Conservation (phyloP, 345 rosid genomes). For the Psidium guajava region DNA sequence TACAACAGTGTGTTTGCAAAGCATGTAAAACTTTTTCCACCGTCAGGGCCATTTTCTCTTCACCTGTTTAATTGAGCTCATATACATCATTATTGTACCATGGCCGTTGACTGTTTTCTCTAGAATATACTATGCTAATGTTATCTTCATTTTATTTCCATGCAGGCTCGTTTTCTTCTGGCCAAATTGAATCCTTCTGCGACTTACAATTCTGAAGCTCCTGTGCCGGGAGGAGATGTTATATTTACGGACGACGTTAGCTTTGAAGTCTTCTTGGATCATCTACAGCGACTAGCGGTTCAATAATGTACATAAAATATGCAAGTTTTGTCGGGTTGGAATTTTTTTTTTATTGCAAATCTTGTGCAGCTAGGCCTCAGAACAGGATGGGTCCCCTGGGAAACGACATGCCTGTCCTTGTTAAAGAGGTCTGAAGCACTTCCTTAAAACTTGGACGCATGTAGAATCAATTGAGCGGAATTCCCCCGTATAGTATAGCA, state of each 20-base stretch:
- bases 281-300: conserved; percentile 80
- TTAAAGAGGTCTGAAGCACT: not conserved
- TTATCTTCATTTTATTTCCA: not conserved
- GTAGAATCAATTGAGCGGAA: not conserved
- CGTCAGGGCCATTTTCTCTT: not conserved
- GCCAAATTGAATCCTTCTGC: conserved; percentile 89
- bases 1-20: not conserved
- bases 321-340: not conserved
- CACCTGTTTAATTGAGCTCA: not conserved
- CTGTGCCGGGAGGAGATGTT: conserved; percentile 41
- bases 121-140: not conserved
- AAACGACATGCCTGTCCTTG: not conserved
- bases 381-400: not conserved
- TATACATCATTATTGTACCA: not conserved
- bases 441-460: not conserved
- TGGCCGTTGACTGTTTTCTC: not conserved
- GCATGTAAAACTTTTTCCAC: not conserved
- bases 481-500: not conserved
- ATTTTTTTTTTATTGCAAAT: not conserved
- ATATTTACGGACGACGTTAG: conserved; percentile 91
- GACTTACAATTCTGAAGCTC: conserved; percentile 40
- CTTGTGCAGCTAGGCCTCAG: not conserved
- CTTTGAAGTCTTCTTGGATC: conserved; percentile 90
- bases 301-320: conserved; percentile 17
- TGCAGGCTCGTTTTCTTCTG: conserved; percentile 92